Evolutionary conservation across 2,329 filamentous ascomycete species (phyloP), one percentile per base, ranked within the genome.

Genomic region (Neopestalotiopsis clavispora): DNA sequence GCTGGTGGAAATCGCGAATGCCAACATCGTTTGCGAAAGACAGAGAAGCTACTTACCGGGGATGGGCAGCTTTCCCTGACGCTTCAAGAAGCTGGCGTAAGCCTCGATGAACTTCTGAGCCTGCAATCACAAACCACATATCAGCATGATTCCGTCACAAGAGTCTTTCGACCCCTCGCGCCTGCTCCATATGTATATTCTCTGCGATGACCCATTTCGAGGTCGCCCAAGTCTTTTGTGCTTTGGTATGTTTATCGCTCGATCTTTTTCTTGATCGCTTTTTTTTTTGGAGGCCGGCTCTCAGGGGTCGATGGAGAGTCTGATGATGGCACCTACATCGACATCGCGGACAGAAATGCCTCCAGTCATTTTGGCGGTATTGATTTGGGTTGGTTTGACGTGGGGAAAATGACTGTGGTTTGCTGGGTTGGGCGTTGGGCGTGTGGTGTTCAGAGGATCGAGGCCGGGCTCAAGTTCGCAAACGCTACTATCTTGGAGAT

Each of bases 51-150:
- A 87, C 91, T 82, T 90, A 95, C 93, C 92, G 84, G 93, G 93
- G 80, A 95, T 94, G 82, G 92, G 92, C 78, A 96, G 92, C 89
- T 95, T 95, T 86, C 94, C 94, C 89, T 96, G 93, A 80, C 93
- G 91, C 92, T 96, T 96, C 90, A 97, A 85, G 90, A 96, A 97
- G 80, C 90, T 91, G 82, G 92, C 89, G 84, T 96, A 97, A 82
- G 92, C 89, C 78, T 88, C 85, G 86, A 96, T 95, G 89, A 96
- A 96, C 87, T 95, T 94, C 84, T 94, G 92, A 85, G 93, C 92
- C 91, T 93, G 85, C 76, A 82, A 68, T 71, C 74, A 78, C 81
- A 80, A 77, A 77, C 80, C 80, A 84, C 83, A 79, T 80, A 89
- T 91, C 89, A 91, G 89, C 89, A 79, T 90, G 84, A 90, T 91